These are phyloP conservation scores for Mortierella alpina DNA, from an alignment of 192 early-diverging fungal genomes.

Conservation along the genomic window DNA sequence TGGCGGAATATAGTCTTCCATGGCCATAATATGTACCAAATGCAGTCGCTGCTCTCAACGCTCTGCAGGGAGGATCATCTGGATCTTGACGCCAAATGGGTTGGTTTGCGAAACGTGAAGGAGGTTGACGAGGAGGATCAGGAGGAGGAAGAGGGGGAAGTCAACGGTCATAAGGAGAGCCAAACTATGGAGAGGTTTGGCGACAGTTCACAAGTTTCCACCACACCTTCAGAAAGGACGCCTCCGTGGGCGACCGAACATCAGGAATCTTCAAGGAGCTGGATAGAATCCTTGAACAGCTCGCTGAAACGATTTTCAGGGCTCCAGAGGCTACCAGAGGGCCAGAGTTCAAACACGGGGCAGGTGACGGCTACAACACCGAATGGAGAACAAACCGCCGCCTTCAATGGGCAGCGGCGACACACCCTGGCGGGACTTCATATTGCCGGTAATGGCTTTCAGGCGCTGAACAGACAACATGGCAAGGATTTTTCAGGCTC, in stretches of 20 bases:
- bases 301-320: constrained; percentile 23
- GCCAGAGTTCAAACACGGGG: constrained; percentile 1
- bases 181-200: no score
- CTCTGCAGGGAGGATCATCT: constrained; percentile 18
- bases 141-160: background rate
- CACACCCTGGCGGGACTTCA: background rate
- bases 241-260: background rate
- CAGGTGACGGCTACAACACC: background rate
- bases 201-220: no score
- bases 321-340: constrained; percentile 13
- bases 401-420: background rate
- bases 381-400: background rate
- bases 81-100: background rate
- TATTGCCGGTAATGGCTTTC: no score
- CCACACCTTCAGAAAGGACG: background rate
- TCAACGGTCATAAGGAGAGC: background rate
- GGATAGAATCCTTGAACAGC: constrained; percentile 22
- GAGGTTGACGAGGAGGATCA: constrained; percentile 13
- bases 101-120: background rate
- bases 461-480: no score
- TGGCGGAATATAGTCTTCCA: constrained; percentile 46
- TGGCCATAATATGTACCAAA: constrained; percentile 34
- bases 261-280: constrained; percentile 1
- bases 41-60: constrained; percentile 23
- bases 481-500: background rate